A percentile compares a stretch with the other conserved stretches of the same genome.
Evolutionary conservation across 371 early-diverging fungal genomes (phyloP).

Genomic region (Mortierella sp.): DNA sequence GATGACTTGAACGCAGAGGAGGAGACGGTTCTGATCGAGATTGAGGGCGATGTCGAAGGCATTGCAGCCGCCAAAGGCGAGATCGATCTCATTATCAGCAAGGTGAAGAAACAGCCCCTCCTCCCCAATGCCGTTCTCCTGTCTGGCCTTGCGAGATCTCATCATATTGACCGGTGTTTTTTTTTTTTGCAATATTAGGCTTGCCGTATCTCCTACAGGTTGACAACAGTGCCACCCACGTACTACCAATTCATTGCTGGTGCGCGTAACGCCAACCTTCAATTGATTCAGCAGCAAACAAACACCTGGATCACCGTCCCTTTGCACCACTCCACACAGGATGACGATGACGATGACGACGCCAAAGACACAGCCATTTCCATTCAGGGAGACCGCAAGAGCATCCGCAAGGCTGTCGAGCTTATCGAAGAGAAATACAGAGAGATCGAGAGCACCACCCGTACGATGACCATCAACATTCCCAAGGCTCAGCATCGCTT

Average conservation of each 20-base stretch:
- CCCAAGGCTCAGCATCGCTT: slow-evolving; percentile 93
- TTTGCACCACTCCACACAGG: slow-evolving; percentile 60
- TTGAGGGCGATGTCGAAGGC: slow-evolving; percentile 88
- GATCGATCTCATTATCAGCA: slow-evolving; percentile 84
- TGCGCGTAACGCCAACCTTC: slow-evolving; percentile 68
- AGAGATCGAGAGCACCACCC: slow-evolving; percentile 69
- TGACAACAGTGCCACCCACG: slow-evolving; percentile 62
- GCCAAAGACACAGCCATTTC: slow-evolving; percentile 66
- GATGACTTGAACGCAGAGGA: slow-evolving; percentile 68
- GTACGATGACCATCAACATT: slow-evolving; percentile 72
- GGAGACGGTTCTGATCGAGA: slow-evolving; percentile 70
- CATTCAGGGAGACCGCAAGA: slow-evolving; percentile 62
- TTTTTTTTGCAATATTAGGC: too few relatives aligned
- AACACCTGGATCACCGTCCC: slow-evolving; percentile 84
- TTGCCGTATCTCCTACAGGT: slow-evolving; percentile 45
- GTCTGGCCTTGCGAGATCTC: too few relatives aligned
- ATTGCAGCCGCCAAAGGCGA: slow-evolving; percentile 87
- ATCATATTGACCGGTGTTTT: too few relatives aligned
- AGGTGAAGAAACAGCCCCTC: slow-evolving; percentile 65
- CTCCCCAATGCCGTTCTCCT: too few relatives aligned
- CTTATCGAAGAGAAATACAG: slow-evolving; percentile 66
- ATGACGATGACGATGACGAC: slow-evolving; percentile 57
- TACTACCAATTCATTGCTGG: slow-evolving; percentile 89
- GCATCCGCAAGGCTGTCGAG: slow-evolving; percentile 71
- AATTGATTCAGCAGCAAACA: slow-evolving; percentile 68